Evolutionary conservation across 345 rosid genomes (phyloP), one percentile per base, ranked within the genome.

Genomic region (Kernera saxatilis): DNA sequence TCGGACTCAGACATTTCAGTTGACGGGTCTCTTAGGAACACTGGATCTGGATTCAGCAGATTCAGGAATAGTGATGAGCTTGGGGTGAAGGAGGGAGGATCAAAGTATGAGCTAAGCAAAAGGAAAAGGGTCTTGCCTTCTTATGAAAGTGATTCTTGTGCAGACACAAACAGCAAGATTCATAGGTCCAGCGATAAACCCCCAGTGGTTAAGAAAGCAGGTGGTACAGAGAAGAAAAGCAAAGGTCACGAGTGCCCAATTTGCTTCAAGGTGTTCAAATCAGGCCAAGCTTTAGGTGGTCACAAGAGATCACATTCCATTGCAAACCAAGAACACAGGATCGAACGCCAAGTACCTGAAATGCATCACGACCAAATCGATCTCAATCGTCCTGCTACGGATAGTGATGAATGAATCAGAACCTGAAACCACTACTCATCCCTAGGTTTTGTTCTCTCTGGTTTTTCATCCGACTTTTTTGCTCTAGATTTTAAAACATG

Each of bases 261-360:
- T 76, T 93, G 97, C 84, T 86, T 74, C 67, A 87, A 78, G 82
- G 84, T 87, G 58, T 93, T 87, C 74, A 82, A 79, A 69, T 91
- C 98, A 44, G 98, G 94, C 32, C 97, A 93, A 79, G 98, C 97
- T 39, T 77, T 93, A 69, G 97, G 94, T 37, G 94, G 98, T 17
- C 98, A 93, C 77, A 93, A 93, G 85, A 82, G 96, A 83, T 86
- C 97, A 75, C 98, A 93, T 81, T 85, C 84, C 70, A 58, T 79
- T 67, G 97, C 76, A 9, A 74, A 78, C 45, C 82, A 74, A 29
- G 83, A 82, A 51, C 80, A 81, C 56, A 82, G 70, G 58, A 69
- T 79, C 35, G 67, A 71, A 76, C 82, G 78, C 37, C 78, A 83
- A 6, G 77, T 70, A 56, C 55, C 78, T 60, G 80, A 82, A 9